phyloP scores from a whole-genome alignment of 306 rosid species.

The Lathyrus aphaca region DNA sequence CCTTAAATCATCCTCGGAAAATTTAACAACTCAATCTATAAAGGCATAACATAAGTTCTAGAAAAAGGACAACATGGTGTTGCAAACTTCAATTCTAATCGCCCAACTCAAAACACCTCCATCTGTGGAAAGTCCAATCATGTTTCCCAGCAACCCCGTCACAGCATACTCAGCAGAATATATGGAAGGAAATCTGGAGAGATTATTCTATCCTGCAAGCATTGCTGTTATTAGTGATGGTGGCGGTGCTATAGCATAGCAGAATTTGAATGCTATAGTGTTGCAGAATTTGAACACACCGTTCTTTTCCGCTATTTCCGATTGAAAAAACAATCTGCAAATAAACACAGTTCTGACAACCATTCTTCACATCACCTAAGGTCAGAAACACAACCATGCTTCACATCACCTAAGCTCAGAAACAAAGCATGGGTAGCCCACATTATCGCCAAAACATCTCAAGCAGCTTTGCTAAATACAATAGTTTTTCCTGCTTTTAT shows the following conservation, averaged over 20 bases:
- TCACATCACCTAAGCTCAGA: neutral
- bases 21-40: no score
- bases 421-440: neutral
- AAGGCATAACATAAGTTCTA: no score
- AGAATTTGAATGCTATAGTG: neutral
- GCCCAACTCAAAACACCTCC: neutral
- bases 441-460: neutral
- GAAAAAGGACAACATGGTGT: no score
- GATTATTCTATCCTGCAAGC: neutral
- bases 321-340: neutral
- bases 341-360: neutral
- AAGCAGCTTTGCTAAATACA: neutral
- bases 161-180: neutral
- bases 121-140: neutral
- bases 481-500: neutral
- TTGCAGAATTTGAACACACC: neutral
- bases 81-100: neutral
- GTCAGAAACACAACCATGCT: neutral
- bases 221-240: neutral
- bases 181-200: neutral
- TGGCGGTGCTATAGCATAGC: neutral
- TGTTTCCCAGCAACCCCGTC: neutral
- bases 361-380: neutral
- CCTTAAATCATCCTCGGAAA: no score
- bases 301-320: neutral